Percentiles rank a stretch among this genome's conserved stretches.
Conservation (phyloP, 140 eudicot species). For the Stevia rebaudiana region DNA sequence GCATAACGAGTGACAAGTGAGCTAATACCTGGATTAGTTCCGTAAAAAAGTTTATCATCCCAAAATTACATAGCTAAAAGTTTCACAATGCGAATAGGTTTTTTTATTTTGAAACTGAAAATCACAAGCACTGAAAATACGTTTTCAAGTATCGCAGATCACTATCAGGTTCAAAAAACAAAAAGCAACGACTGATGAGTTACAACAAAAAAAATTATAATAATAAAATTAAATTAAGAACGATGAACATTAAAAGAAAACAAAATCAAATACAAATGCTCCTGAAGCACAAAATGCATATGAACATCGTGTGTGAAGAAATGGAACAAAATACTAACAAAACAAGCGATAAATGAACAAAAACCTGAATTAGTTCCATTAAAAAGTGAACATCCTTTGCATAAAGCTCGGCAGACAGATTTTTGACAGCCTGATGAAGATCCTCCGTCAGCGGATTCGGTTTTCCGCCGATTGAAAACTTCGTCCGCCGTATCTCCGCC, state of each 20-base stretch:
- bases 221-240: too few relatives aligned
- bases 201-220: too few relatives aligned
- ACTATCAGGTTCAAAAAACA: not conserved
- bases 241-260: not conserved
- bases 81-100: not conserved
- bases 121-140: not conserved
- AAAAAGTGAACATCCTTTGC: slow-evolving; percentile 47
- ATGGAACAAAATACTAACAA: not conserved
- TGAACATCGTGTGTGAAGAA: not conserved
- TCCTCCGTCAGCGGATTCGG: slow-evolving; percentile 43
- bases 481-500: slow-evolving; percentile 38
- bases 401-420: slow-evolving; percentile 49
- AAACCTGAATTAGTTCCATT: slow-evolving; percentile 57
- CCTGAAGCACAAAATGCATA: not conserved
- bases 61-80: not conserved
- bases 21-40: too few relatives aligned
- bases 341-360: not conserved
- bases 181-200: not conserved
- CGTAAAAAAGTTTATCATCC: too few relatives aligned
- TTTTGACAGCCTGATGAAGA: slow-evolving; percentile 46
- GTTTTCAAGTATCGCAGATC: not conserved
- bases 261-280: not conserved
- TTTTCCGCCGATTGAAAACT: slow-evolving; percentile 44
- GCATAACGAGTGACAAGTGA: too few relatives aligned
- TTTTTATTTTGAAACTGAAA: not conserved